Evolutionary conservation across 1,284 basidiomycete species (phyloP).

Genomic region (Ustilago hordei): DNA sequence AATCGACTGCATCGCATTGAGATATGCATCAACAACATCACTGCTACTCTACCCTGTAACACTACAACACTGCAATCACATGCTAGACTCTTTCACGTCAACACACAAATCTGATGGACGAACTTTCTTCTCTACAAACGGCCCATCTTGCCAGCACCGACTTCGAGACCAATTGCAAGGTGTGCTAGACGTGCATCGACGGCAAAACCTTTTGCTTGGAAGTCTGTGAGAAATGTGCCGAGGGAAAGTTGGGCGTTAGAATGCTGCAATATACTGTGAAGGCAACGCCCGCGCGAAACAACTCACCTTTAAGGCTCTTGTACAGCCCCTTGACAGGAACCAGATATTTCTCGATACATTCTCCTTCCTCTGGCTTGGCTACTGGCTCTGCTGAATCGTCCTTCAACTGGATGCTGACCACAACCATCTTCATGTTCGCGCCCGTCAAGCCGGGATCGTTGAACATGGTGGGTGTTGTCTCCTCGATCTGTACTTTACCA

Average conservation of each 20-base stretch:
- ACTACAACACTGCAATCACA: slow-evolving; percentile 15
- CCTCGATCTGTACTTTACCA: slow-evolving; percentile 50
- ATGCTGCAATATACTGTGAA: background rate
- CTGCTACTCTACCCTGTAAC: slow-evolving; percentile 24
- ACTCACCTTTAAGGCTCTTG: slow-evolving; percentile 55
- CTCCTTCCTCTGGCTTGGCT: slow-evolving; percentile 67
- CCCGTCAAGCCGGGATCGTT: slow-evolving; percentile 65
- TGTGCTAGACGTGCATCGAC: slow-evolving; percentile 67
- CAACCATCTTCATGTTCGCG: slow-evolving; percentile 65
- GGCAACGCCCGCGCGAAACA: background rate
- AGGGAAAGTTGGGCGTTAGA: background rate
- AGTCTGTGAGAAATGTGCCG: slow-evolving; percentile 36
- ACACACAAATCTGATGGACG: background rate
- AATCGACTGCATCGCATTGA: slow-evolving; percentile 1
- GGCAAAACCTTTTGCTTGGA: slow-evolving; percentile 56
- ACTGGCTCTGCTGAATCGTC: slow-evolving; percentile 64
- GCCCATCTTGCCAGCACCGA: slow-evolving; percentile 48
- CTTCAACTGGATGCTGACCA: slow-evolving; percentile 60
- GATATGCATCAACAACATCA: slow-evolving; percentile 9
- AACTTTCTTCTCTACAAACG: slow-evolving; percentile 20
- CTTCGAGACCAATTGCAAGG: slow-evolving; percentile 60
- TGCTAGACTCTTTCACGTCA: background rate
- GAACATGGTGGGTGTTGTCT: slow-evolving; percentile 56
- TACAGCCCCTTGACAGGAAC: slow-evolving; percentile 60
- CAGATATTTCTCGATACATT: slow-evolving; percentile 66